Evolutionary conservation across 2,329 filamentous ascomycete species (phyloP).

Genomic region (Emergomyces orientalis): DNA sequence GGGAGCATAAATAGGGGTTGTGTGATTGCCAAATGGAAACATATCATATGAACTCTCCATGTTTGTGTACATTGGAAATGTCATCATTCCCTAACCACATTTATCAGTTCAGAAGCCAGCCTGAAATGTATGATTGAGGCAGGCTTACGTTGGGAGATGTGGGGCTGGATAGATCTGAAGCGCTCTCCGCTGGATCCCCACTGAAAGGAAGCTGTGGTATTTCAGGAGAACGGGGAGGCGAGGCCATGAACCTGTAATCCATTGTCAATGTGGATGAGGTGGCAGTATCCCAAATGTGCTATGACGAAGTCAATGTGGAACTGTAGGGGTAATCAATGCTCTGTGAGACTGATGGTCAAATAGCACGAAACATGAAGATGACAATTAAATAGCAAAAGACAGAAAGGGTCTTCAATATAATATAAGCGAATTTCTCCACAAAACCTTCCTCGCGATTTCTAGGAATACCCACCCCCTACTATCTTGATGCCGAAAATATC

Average conservation of each 20-base stretch:
- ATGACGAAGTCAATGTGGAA: neutral
- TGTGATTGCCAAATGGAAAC: slow-evolving; percentile 16
- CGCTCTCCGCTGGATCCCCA: slow-evolving; percentile 12
- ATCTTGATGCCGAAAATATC: neutral
- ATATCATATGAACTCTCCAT: slow-evolving; percentile 18
- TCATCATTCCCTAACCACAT: slow-evolving; percentile 17
- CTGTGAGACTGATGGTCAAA: neutral
- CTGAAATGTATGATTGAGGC: neutral
- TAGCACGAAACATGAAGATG: neutral
- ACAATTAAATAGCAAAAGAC: neutral
- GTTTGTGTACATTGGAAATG: slow-evolving; percentile 16
- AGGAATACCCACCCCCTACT: neutral
- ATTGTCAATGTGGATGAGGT: neutral
- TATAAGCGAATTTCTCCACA: neutral
- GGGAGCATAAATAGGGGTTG: slow-evolving; percentile 15
- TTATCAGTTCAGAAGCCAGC: slow-evolving; percentile 1
- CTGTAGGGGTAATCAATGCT: neutral
- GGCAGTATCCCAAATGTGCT: neutral
- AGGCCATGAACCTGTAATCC: slow-evolving; percentile 2
- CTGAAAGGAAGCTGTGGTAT: slow-evolving; percentile 17
- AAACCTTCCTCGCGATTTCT: neutral
- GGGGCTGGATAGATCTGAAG: slow-evolving; percentile 20
- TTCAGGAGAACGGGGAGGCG: slow-evolving; percentile 17
- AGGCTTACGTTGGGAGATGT: slow-evolving; percentile 19
- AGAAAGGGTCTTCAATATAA: neutral